A percentile compares a stretch with the other conserved stretches of the same genome.
phyloP scores from a whole-genome alignment of 768 basidiomycete genomes.

The Hericium rajendrae region DNA sequence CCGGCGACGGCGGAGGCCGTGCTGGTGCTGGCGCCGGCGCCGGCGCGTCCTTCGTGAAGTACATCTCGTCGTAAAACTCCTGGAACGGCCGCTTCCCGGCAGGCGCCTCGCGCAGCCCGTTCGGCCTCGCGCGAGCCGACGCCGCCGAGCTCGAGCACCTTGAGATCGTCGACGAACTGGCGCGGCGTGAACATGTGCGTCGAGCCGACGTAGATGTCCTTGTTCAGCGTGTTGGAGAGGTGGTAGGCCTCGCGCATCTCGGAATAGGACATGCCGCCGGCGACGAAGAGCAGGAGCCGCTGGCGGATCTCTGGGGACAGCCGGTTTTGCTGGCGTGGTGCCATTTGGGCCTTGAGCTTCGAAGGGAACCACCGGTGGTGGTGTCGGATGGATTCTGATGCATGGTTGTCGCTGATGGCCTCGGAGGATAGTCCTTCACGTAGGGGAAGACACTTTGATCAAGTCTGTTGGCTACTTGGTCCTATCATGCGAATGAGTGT shows the following conservation, averaged over 20 bases:
- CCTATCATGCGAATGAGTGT: constrained; percentile 34
- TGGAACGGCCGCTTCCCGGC: constrained; percentile 48
- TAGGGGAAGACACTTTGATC: constrained; percentile 82
- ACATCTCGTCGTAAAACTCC: constrained; percentile 73
- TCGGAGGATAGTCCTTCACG: constrained; percentile 66
- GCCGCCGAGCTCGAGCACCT: constrained; percentile 79
- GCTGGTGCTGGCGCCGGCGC: constrained; percentile 30
- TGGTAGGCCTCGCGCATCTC: constrained; percentile 87
- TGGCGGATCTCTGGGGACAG: constrained; percentile 41
- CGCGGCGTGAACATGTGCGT: constrained; percentile 81
- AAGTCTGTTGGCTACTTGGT: constrained; percentile 70
- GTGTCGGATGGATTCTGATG: constrained; percentile 31
- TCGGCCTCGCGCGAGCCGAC: constrained; percentile 67
- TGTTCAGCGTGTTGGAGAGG: constrained; percentile 62
- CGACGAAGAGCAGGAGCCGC: constrained; percentile 81
- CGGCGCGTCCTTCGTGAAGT: constrained; percentile 57
- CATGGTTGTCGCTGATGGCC: constrained; percentile 39
- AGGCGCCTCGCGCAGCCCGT: constrained; percentile 47
- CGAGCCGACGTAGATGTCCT: constrained; percentile 91
- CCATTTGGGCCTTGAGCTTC: constrained; percentile 87
- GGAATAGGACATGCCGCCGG: constrained; percentile 93
- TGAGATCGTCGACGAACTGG: constrained; percentile 78
- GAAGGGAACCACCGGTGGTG: constrained; percentile 46
- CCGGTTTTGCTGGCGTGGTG: constrained; percentile 62
- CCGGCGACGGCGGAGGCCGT: constrained; percentile 27